Evolutionary conservation across 2,329 filamentous ascomycete species (phyloP).

Genomic region (Fusarium sp.): DNA sequence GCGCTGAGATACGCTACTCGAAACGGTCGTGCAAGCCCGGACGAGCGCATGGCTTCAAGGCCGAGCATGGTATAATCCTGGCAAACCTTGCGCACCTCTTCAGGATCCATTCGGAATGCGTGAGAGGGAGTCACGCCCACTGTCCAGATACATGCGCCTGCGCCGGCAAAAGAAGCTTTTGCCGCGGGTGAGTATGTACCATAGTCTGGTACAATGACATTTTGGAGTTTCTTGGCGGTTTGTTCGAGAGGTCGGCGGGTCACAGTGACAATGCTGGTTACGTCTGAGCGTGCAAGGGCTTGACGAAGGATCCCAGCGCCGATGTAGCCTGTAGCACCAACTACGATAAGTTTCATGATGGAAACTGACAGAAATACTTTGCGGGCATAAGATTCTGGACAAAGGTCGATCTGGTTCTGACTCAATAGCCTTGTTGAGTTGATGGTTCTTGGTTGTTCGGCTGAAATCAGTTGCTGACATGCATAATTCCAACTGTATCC

Average conservation of each 20-base stretch:
- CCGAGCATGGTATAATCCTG: neutral
- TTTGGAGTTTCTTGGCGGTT: neutral
- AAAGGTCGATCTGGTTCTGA: neutral
- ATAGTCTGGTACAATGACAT: neutral
- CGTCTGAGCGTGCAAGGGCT: neutral
- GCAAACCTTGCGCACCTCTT: neutral
- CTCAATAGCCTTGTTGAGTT: neutral
- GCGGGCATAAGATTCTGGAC: neutral
- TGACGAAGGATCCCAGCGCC: neutral
- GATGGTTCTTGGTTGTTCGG: neutral
- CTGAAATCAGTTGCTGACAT: neutral
- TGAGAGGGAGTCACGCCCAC: neutral
- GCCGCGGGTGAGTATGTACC: neutral
- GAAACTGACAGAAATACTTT: accelerated
- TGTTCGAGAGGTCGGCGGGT: neutral
- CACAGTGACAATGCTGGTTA: neutral
- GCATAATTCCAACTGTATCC: neutral
- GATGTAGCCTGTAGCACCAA: neutral
- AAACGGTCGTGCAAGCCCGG: neutral
- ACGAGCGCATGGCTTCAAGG: neutral
- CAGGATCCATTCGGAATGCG: neutral
- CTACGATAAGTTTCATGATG: neutral
- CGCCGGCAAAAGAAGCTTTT: neutral
- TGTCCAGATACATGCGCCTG: neutral
- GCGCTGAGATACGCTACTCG: neutral